Percentiles rank a stretch among this genome's conserved stretches.
phyloP scores from a whole-genome alignment of 2,329 filamentous ascomycete genomes.

The Neofusicoccum kwambonambiense region DNA sequence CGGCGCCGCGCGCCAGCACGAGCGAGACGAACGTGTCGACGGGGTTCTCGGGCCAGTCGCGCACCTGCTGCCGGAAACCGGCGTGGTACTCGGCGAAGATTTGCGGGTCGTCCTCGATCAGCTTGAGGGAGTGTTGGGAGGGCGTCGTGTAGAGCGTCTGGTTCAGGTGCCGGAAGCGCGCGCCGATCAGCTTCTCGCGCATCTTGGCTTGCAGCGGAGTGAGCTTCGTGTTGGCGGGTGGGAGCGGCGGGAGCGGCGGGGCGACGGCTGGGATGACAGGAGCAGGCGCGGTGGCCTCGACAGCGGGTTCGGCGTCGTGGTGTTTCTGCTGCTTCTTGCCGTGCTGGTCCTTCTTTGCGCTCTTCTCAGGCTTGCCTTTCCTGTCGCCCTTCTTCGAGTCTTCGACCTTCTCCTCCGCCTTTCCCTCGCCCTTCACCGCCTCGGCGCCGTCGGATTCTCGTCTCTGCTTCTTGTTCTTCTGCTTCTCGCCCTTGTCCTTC shows the following conservation, averaged over 20 bases:
- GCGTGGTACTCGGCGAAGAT: conserved; percentile 97
- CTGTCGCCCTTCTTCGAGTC: conserved; percentile 15
- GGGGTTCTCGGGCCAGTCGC: conserved; percentile 94
- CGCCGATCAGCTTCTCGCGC: conserved; percentile 90
- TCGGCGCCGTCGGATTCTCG: conserved; percentile 22
- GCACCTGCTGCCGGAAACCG: conserved; percentile 92
- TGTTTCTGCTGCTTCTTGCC: conserved; percentile 28
- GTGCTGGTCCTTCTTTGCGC: conserved; percentile 36
- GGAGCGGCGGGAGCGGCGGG: conserved; percentile 30
- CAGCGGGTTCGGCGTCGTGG: neutral
- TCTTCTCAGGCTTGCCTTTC: conserved; percentile 32
- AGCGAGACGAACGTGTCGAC: conserved; percentile 80
- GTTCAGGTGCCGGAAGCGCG: conserved; percentile 95
- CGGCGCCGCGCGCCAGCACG: conserved; percentile 66
- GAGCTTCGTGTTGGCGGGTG: conserved; percentile 57
- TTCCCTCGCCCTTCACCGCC: neutral
- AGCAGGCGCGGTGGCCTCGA: conserved; percentile 39
- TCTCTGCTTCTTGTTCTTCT: conserved; percentile 24
- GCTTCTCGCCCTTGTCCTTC: conserved; percentile 24
- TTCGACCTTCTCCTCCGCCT: conserved; percentile 22
- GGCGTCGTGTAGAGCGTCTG: conserved; percentile 93
- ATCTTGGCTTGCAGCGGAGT: conserved; percentile 92
- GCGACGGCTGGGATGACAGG: conserved; percentile 30
- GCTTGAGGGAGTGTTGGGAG: conserved; percentile 74
- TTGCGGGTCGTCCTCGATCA: conserved; percentile 83